These are phyloP conservation scores for Kappamyces sp. DNA, from an alignment of 192 early-diverging fungal genomes.

Conservation along the genomic window DNA sequence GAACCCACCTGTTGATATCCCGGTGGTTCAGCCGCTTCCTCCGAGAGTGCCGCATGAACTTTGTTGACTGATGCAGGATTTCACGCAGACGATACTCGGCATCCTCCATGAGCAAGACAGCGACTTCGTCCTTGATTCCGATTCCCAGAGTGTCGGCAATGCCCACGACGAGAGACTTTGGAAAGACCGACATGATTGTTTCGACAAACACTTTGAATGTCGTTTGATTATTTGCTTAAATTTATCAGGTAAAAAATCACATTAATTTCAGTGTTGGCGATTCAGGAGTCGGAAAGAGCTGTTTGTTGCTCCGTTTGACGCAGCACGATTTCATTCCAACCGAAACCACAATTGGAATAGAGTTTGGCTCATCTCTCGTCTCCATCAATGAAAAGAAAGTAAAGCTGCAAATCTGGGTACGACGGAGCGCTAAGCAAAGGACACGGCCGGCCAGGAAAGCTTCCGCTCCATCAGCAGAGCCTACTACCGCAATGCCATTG, in stretches of 20 bases:
- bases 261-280: constrained; percentile 27
- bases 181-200: constrained; percentile 50
- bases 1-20: constrained; percentile 62
- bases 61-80: constrained; percentile 54
- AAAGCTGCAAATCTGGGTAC: constrained; percentile 84
- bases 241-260: neutral
- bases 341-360: constrained; percentile 16
- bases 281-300: constrained; percentile 37
- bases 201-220: constrained; percentile 57
- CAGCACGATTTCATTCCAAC: constrained; percentile 27
- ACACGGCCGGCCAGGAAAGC: constrained; percentile 60
- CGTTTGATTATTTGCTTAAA: constrained; percentile 8
- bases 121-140: constrained; percentile 82
- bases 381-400: constrained; percentile 72
- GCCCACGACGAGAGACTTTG: constrained; percentile 50
- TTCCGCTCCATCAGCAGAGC: constrained; percentile 42
- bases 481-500: constrained; percentile 34
- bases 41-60: constrained; percentile 71
- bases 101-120: constrained; percentile 76
- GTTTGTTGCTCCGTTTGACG: constrained; percentile 36
- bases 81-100: constrained; percentile 94
- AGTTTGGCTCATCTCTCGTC: constrained; percentile 9
- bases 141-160: constrained; percentile 38
- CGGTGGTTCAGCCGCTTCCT: constrained; percentile 72
- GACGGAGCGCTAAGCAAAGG: constrained; percentile 23